Conservation (phyloP, 1,284 basidiomycete species). For the Ceratobasidium sp. region DNA sequence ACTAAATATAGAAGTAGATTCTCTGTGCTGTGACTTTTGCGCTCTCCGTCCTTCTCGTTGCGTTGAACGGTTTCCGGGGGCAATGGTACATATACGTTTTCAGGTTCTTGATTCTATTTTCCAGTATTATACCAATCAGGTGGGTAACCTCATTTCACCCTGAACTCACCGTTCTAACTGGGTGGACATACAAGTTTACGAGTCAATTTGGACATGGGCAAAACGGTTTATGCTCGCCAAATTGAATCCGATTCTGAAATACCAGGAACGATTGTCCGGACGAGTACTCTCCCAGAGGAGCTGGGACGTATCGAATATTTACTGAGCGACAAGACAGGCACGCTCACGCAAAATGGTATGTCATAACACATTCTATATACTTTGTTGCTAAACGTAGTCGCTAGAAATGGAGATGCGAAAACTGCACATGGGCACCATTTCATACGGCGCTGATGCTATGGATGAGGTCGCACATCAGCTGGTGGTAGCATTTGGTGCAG, state of each 20-base stretch:
- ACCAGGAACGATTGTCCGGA: slow-evolving; percentile 94
- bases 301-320: slow-evolving; percentile 96
- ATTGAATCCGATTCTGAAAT: slow-evolving; percentile 96
- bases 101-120: slow-evolving; percentile 97
- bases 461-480: slow-evolving; percentile 96
- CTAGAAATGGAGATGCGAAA: slow-evolving; percentile 99
- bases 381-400: slow-evolving; percentile 23
- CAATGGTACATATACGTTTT: slow-evolving; percentile 97
- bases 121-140: slow-evolving; percentile 99
- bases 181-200: slow-evolving; percentile 75
- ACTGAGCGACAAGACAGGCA: slow-evolving; percentile 97
- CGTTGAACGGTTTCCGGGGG: slow-evolving; percentile 96
- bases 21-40: slow-evolving; percentile 94
- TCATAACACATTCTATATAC: slow-evolving; percentile 24
- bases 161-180: not conserved
- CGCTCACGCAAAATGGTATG: slow-evolving; percentile 95
- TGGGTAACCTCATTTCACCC: slow-evolving; percentile 57
- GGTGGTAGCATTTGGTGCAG: slow-evolving; percentile 78
- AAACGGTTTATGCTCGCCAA: slow-evolving; percentile 96
- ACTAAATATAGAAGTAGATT: slow-evolving; percentile 68
- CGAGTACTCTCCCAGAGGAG: slow-evolving; percentile 97
- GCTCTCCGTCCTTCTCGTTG: slow-evolving; percentile 91
- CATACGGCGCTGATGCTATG: slow-evolving; percentile 97
- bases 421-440: slow-evolving; percentile 98
- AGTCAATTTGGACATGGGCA: slow-evolving; percentile 99